Conservation (phyloP, 192 early-diverging fungal species). For the Ambispora gerdemannii region DNA sequence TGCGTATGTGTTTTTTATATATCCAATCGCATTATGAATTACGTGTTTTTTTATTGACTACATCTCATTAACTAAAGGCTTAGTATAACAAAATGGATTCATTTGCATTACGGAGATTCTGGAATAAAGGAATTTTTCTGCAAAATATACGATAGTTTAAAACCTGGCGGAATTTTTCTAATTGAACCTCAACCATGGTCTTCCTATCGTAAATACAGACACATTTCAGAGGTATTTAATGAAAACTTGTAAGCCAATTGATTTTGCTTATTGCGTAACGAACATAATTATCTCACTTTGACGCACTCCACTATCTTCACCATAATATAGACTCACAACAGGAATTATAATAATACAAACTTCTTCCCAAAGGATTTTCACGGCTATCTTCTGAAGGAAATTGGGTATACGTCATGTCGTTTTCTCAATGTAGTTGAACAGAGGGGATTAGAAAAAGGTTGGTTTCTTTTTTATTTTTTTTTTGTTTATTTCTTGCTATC, state of each 20-base stretch:
- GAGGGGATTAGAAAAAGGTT: too few species aligned
- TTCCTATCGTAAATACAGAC: constrained; percentile 51
- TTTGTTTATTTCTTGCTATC: too few species aligned
- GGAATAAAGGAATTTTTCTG: constrained; percentile 66
- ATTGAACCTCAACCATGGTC: constrained; percentile 67
- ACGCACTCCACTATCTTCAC: too few species aligned
- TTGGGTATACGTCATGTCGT: background rate
- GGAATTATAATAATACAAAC: constrained; percentile 37
- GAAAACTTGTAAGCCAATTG: too few species aligned
- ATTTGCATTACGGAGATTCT: constrained; percentile 68
- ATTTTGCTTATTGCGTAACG: too few species aligned
- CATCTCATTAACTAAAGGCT: constrained; percentile 38
- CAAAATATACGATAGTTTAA: constrained; percentile 56
- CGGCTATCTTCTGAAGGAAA: constrained; percentile 35
- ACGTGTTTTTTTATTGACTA: constrained; percentile 21
- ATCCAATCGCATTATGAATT: background rate
- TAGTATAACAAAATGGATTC: constrained; percentile 80
- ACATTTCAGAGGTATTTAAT: constrained; percentile 35
- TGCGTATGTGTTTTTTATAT: constrained; percentile 44
- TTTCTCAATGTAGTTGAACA: too few species aligned
- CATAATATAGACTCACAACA: too few species aligned
- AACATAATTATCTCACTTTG: too few species aligned
- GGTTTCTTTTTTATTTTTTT: too few species aligned
- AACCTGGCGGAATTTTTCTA: constrained; percentile 59
- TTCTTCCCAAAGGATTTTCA: constrained; percentile 43